Percentiles rank a stretch among this genome's conserved stretches.
Evolutionary conservation across 768 basidiomycete genomes (phyloP).

Genomic region (Lentinus brumalis): DNA sequence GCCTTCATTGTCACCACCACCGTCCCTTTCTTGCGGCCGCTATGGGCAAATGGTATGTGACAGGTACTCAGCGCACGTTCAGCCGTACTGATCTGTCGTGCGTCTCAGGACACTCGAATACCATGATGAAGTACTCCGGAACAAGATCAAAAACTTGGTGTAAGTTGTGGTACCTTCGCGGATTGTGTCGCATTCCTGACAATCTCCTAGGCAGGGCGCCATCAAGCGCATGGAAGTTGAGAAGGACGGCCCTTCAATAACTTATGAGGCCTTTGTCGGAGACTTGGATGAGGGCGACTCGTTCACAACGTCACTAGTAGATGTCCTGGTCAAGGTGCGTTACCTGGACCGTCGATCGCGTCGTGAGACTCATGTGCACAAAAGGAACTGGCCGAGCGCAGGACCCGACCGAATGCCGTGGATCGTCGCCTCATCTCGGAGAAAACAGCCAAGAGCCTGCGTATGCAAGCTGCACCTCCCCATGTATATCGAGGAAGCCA

Average conservation of each 20-base stretch:
- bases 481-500: slow-evolving; percentile 51
- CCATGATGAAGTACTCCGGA: slow-evolving; percentile 70
- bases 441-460: slow-evolving; percentile 64
- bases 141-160: slow-evolving; percentile 80
- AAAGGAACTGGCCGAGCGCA: slow-evolving; percentile 79
- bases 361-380: background rate
- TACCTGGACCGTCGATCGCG: background rate
- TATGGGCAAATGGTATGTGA: slow-evolving; percentile 75
- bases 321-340: slow-evolving; percentile 77
- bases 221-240: slow-evolving; percentile 71
- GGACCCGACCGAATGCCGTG: slow-evolving; percentile 48
- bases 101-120: slow-evolving; percentile 65
- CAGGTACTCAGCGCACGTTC: slow-evolving; percentile 3
- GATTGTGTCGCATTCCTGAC: background rate
- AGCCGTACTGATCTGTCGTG: slow-evolving; percentile 16
- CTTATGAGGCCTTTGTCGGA: slow-evolving; percentile 74
- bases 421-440: slow-evolving; percentile 69
- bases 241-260: slow-evolving; percentile 56
- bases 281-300: slow-evolving; percentile 80
- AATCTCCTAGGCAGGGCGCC: slow-evolving; percentile 60
- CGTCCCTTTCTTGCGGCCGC: slow-evolving; percentile 1
- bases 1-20: slow-evolving; percentile 4
- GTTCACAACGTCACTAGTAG: slow-evolving; percentile 74
- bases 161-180: slow-evolving; percentile 40
- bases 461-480: slow-evolving; percentile 52